phyloP scores from a whole-genome alignment of 257 asterid species.

The Nyctanthes arbortristis region DNA sequence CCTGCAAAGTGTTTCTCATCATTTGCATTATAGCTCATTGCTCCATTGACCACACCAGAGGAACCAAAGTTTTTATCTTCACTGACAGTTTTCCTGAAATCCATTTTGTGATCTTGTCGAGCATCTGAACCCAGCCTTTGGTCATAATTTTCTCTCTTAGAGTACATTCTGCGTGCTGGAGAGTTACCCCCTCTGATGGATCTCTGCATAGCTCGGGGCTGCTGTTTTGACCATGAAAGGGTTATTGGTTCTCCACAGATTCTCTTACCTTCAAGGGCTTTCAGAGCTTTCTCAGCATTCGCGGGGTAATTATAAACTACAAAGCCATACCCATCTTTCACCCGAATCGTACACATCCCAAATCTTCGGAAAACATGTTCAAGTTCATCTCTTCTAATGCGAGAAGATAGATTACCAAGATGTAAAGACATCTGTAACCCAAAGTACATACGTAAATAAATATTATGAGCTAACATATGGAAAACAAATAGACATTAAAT shows the following conservation, averaged over 20 bases:
- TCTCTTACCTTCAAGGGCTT: slow-evolving; percentile 50
- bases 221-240: slow-evolving; percentile 63
- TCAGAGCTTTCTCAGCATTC: slow-evolving; percentile 61
- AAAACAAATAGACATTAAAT: background rate
- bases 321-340: slow-evolving; percentile 61
- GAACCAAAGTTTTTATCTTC: slow-evolving; percentile 28
- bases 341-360: slow-evolving; percentile 52
- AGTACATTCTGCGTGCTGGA: slow-evolving; percentile 32
- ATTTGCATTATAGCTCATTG: slow-evolving; percentile 21
- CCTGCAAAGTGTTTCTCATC: slow-evolving; percentile 20
- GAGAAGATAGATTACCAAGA: slow-evolving; percentile 62
- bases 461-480: background rate
- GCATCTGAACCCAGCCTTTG: slow-evolving; percentile 26
- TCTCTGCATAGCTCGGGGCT: slow-evolving; percentile 48
- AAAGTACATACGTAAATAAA: background rate
- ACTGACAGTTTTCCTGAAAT: slow-evolving; percentile 20
- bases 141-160: slow-evolving; percentile 27
- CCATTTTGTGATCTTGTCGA: slow-evolving; percentile 26
- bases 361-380: slow-evolving; percentile 60
- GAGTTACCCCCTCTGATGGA: slow-evolving; percentile 35
- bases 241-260: slow-evolving; percentile 62
- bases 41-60: slow-evolving; percentile 32
- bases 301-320: slow-evolving; percentile 60
- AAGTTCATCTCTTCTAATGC: slow-evolving; percentile 41
- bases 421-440: slow-evolving; percentile 64